phyloP scores from a whole-genome alignment of 345 rosid species.

The Fremontodendron californicum region DNA sequence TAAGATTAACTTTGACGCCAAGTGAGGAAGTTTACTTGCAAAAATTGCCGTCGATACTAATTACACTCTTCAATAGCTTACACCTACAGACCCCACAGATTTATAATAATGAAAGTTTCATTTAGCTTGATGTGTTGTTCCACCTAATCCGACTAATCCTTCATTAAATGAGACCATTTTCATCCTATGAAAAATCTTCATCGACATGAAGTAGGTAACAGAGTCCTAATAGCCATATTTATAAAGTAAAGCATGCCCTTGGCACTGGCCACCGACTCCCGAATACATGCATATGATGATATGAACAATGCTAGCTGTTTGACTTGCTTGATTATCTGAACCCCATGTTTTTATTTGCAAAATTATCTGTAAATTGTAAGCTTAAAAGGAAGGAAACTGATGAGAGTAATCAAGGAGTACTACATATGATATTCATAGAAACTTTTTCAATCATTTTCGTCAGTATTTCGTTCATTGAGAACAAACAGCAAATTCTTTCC shows the following conservation, averaged over 20 bases:
- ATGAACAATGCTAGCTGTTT: background rate
- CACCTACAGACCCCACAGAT: background rate
- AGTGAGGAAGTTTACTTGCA: background rate
- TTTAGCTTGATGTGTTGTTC: background rate
- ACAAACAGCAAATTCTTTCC: background rate
- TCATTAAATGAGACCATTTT: background rate
- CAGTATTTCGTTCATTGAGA: background rate
- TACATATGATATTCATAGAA: background rate
- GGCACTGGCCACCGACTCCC: background rate
- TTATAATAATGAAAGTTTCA: background rate
- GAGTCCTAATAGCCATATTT: background rate
- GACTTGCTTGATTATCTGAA: background rate
- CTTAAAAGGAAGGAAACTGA: background rate
- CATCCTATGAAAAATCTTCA: background rate
- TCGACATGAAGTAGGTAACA: background rate
- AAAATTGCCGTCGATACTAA: background rate
- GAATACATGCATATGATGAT: no score
- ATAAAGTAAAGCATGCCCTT: background rate
- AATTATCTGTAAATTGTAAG: background rate
- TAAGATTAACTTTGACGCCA: constrained; percentile 12
- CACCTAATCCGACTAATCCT: background rate
- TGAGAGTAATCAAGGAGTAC: background rate
- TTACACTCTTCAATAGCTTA: background rate
- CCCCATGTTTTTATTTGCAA: background rate
- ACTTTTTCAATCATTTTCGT: background rate